Conservation (phyloP, 768 basidiomycete genomes). For the Amanita inopinata region DNA sequence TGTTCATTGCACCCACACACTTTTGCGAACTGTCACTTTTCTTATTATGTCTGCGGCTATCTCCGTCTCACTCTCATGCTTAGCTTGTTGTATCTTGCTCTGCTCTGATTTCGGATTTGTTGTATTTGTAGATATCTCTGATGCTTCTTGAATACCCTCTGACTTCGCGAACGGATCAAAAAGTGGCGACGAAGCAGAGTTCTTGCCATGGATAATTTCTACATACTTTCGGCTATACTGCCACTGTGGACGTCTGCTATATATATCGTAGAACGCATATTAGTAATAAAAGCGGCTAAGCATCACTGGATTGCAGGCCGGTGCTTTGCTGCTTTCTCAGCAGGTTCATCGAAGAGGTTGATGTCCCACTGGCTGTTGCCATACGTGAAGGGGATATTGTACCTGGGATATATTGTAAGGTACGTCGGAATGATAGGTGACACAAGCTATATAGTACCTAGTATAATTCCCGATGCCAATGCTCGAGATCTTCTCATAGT, state of each 20-base stretch:
- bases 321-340: slow-evolving; percentile 36
- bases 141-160: not conserved
- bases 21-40: slow-evolving; percentile 3
- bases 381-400: slow-evolving; percentile 58
- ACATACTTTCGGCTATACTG: no score
- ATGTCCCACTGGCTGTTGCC: slow-evolving; percentile 55
- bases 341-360: slow-evolving; percentile 56
- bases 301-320: slow-evolving; percentile 22
- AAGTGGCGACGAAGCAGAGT: not conserved
- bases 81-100: not conserved
- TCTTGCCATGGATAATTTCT: not conserved
- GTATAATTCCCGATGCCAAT: slow-evolving; percentile 40
- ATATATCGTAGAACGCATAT: not conserved
- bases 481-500: slow-evolving; percentile 48
- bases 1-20: not conserved
- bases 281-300: not conserved
- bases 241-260: not conserved
- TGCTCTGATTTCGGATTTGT: not conserved
- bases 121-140: slow-evolving; percentile 9
- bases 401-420: slow-evolving; percentile 22
- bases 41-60: not conserved
- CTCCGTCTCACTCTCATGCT: not conserved
- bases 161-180: not conserved
- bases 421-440: no score
- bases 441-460: slow-evolving; percentile 20